phyloP scores from a whole-genome alignment of 2,329 filamentous ascomycete genomes.

The Penicillium sp. region DNA sequence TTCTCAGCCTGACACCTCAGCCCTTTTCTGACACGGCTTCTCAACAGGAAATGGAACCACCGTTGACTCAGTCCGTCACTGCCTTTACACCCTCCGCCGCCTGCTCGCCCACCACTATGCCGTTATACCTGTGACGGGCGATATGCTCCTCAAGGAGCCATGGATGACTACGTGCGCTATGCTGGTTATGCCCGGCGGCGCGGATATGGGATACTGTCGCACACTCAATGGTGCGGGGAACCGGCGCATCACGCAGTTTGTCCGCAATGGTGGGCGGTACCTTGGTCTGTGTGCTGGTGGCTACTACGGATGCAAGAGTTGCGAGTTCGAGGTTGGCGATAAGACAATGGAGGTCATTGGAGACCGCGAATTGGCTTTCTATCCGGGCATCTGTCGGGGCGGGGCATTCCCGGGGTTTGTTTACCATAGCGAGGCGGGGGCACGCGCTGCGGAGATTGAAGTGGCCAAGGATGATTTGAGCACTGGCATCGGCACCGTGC shows the following conservation, averaged over 20 bases:
- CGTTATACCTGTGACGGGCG: conserved; percentile 77
- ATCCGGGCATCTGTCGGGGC: conserved; percentile 79
- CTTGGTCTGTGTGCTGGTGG: conserved; percentile 92
- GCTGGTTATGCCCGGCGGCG: conserved; percentile 87
- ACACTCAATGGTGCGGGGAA: conserved; percentile 87
- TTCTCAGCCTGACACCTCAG: conserved; percentile 25
- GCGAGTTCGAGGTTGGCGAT: conserved; percentile 90
- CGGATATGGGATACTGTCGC: conserved; percentile 88
- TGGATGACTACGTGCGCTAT: conserved; percentile 85
- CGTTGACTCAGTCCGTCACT: conserved; percentile 83
- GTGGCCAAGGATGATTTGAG: conserved; percentile 62
- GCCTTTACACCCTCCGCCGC: conserved; percentile 78
- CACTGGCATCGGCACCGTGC: conserved; percentile 53
- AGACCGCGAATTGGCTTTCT: conserved; percentile 80
- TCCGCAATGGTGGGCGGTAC: conserved; percentile 79
- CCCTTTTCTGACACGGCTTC: conserved; percentile 29
- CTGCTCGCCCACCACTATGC: conserved; percentile 89
- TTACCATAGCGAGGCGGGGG: conserved; percentile 83
- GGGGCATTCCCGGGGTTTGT: conserved; percentile 85
- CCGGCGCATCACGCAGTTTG: conserved; percentile 76
- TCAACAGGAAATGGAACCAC: conserved; percentile 75
- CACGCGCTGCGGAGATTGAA: conserved; percentile 66
- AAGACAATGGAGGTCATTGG: conserved; percentile 80
- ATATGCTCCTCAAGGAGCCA: conserved; percentile 81
- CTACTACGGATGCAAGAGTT: conserved; percentile 78